Base-by-base conservation (phyloP, 192 early-diverging fungal species). In the Coemansia sp. region DNA sequence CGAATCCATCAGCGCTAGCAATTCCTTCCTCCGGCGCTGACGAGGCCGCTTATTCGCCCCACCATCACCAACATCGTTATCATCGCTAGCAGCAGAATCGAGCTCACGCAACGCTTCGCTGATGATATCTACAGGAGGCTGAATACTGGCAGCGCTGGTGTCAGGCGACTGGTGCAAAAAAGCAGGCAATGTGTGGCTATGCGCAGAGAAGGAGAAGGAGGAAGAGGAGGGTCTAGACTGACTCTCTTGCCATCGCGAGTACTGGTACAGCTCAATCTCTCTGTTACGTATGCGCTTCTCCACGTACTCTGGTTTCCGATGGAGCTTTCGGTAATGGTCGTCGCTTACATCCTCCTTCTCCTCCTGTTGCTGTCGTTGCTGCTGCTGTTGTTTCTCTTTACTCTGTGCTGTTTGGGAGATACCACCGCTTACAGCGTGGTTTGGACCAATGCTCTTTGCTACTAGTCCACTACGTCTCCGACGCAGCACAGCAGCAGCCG, bases 211-310 rank as follows among this genome's bases (percentile, higher is more conserved):
- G 32, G 32, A 32, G 32, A 32, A 32, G 32, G 32, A 32, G 32
- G 32, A 32, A 4, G 32, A 32, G 32, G 32, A 32, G 4, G 32
- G 32, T 32, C 32, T 32, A 32, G 32, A 32, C 62, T 80, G 72
- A 19, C 70, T 62, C 43, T 82, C 79, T 41, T 69, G 71, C 74
- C 74, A 82, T 57, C 72, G 59, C 42, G 79, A 74, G 41, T 82
- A 82, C 68, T 77, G 71, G 41, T 82, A 82, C 45, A 82, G 79
- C 65, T 82, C 79, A 3, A 82, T 63, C 56, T 82, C 79, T 15
- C 79, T 66, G 45, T 76, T 82, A 19, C 79, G 73, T n/a, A 77
- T 51, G 13, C 79, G 67, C 21, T 76, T 73, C 61, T 82, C 79
- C 41, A 74, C 54, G 15, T 77, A 82, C 68, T 82, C 79, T 22